These are phyloP conservation scores for Claviceps africana DNA, from an alignment of 2,329 filamentous ascomycete species.

Conservation along the genomic window DNA sequence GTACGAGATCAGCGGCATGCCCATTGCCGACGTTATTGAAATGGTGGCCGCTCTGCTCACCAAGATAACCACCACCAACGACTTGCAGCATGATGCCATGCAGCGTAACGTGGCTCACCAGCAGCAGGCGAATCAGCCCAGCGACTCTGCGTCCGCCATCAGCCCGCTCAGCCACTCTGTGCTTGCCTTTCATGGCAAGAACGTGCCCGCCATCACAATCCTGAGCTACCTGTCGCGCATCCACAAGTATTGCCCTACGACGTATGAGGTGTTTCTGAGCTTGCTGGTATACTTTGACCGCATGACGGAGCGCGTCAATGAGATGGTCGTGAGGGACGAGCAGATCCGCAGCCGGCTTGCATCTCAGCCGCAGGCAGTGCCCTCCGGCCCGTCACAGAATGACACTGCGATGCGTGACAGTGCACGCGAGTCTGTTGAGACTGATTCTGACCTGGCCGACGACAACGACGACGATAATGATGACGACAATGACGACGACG, in stretches of 20 bases:
- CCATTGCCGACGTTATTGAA: conserved; percentile 91
- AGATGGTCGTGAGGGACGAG: conserved; percentile 56
- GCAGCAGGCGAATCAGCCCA: conserved; percentile 36
- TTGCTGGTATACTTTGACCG: conserved; percentile 94
- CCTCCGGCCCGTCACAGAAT: conserved; percentile 8
- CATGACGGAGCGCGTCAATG: conserved; percentile 94
- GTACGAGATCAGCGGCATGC: conserved; percentile 97
- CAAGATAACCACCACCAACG: conserved; percentile 95
- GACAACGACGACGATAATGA: conserved; percentile 26
- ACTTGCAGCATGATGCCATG: conserved; percentile 80
- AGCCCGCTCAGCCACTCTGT: conserved; percentile 51
- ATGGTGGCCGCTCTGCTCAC: conserved; percentile 95
- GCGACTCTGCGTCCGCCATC: conserved; percentile 43
- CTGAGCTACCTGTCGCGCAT: conserved; percentile 90
- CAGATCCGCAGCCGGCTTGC: conserved; percentile 26
- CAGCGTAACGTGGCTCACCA: conserved; percentile 55
- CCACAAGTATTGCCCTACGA: conserved; percentile 97
- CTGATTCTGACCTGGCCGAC: conserved; percentile 37
- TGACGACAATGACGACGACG: conserved; percentile 34
- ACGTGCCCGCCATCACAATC: conserved; percentile 93
- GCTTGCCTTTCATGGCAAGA: conserved; percentile 93
- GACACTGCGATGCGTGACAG: conserved; percentile 19
- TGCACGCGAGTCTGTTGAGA: conserved; percentile 25
- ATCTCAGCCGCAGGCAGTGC: conserved; percentile 6
- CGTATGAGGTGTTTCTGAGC: conserved; percentile 94